Conservation (phyloP, 345 rosid species). For the Ceriops tagal region DNA sequence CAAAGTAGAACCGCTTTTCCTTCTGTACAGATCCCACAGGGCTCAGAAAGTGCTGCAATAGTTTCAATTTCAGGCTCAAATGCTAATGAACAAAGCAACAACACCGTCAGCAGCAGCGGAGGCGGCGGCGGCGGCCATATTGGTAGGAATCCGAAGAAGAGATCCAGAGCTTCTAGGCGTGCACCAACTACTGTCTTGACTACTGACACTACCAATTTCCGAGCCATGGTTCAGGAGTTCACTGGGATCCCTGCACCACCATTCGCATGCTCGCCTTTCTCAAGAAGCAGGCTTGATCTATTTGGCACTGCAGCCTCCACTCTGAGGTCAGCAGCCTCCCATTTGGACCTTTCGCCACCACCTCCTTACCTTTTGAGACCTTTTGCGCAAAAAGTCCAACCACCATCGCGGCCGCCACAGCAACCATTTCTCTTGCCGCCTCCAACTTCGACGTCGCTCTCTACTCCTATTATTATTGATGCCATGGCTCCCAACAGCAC, state of each 20-base stretch:
- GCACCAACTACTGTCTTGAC: constrained; percentile 92
- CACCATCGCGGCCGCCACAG: constrained; percentile 10
- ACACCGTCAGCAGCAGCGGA: constrained; percentile 23
- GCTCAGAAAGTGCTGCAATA: constrained; percentile 1
- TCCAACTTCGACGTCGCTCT: constrained; percentile 9
- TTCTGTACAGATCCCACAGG: constrained; percentile 18
- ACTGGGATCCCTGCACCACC: constrained; percentile 96
- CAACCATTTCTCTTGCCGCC: background rate
- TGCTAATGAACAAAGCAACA: constrained; percentile 27
- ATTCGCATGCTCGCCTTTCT: constrained; percentile 54
- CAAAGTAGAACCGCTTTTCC: constrained; percentile 18
- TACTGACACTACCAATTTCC: constrained; percentile 86
- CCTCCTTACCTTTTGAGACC: constrained; percentile 56
- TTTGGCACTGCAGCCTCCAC: constrained; percentile 45
- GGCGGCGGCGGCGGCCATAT: background rate
- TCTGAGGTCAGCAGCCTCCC: constrained; percentile 27
- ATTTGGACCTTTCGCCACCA: constrained; percentile 33
- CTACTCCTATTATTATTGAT: constrained; percentile 32
- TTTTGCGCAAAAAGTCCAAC: constrained; percentile 43
- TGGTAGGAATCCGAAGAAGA: constrained; percentile 70
- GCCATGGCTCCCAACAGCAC: constrained; percentile 29
- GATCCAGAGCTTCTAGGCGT: constrained; percentile 84
- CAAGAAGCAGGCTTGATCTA: constrained; percentile 62
- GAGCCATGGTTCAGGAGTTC: constrained; percentile 98
- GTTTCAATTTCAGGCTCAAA: constrained; percentile 17